A percentile compares a stretch with the other conserved stretches of the same genome.
phyloP scores from a whole-genome alignment of 2,329 filamentous ascomycete species.

The Salinomyces thailandicus region DNA sequence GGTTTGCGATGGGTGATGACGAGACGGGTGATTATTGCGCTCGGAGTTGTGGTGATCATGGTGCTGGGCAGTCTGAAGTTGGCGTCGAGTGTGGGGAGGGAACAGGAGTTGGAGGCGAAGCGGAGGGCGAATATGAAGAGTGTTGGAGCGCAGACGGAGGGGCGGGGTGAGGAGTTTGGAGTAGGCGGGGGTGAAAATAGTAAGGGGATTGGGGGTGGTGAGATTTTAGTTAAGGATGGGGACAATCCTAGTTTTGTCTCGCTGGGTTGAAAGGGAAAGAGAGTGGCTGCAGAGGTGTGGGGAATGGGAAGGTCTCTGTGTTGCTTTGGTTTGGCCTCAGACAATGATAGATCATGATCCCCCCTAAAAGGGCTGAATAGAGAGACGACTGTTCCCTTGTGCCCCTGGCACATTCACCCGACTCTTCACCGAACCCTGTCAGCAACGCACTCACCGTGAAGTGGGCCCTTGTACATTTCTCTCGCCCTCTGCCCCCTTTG shows the following conservation, averaged over 20 bases:
- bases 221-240: slow-evolving; percentile 24
- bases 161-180: slow-evolving; percentile 5
- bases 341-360: too few species aligned
- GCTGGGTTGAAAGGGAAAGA: slow-evolving; percentile 19
- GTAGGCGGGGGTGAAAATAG: slow-evolving; percentile 3
- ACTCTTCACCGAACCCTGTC: too few species aligned
- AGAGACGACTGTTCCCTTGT: too few species aligned
- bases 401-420: too few species aligned
- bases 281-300: too few species aligned
- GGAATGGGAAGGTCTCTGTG: too few species aligned
- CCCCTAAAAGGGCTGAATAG: too few species aligned
- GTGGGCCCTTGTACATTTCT: too few species aligned
- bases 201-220: slow-evolving; percentile 11
- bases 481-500: too few species aligned
- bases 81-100: slow-evolving; percentile 30
- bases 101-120: slow-evolving; percentile 31
- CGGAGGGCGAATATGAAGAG: slow-evolving; percentile 21
- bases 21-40: slow-evolving; percentile 50
- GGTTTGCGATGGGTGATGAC: slow-evolving; percentile 77
- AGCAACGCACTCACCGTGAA: too few species aligned
- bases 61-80: slow-evolving; percentile 33
- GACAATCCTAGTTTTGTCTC: slow-evolving; percentile 25
- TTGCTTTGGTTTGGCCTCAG: too few species aligned
- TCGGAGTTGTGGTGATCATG: slow-evolving; percentile 40
- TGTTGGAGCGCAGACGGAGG: slow-evolving; percentile 19